Percentiles rank a stretch among this genome's conserved stretches.
Evolutionary conservation across 2,329 filamentous ascomycete genomes (phyloP).

Genomic region (Iodosphaeria phyllophila): DNA sequence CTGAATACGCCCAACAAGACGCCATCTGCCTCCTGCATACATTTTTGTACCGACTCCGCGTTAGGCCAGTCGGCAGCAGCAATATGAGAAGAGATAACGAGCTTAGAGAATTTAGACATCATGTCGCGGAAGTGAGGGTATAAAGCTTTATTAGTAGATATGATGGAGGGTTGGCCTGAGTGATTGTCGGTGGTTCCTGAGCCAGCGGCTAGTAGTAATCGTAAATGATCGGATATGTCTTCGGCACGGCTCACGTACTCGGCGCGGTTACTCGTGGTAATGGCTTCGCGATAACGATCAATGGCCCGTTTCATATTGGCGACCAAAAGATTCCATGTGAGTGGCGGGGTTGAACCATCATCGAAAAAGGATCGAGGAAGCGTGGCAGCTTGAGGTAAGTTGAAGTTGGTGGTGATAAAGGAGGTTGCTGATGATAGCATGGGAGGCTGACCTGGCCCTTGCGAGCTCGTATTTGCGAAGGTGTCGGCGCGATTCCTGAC

Average conservation of each 20-base stretch:
- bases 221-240: constrained; percentile 91
- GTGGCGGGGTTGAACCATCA: constrained; percentile 57
- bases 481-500: constrained; percentile 38
- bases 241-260: constrained; percentile 92
- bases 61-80: constrained; percentile 92
- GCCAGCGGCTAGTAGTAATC: constrained; percentile 81
- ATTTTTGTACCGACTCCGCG: constrained; percentile 85
- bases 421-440: constrained; percentile 41
- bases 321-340: constrained; percentile 80
- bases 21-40: constrained; percentile 90
- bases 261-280: constrained; percentile 63
- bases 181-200: constrained; percentile 98
- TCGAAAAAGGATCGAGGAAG: constrained; percentile 80
- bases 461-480: constrained; percentile 25
- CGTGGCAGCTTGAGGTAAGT: constrained; percentile 35
- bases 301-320: constrained; percentile 86
- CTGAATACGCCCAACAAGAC: constrained; percentile 87
- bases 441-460: constrained; percentile 20
- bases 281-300: constrained; percentile 77
- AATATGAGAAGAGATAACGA: constrained; percentile 95
- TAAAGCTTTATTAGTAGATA: constrained; percentile 90
- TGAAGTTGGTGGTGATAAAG: constrained; percentile 39
- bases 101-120: constrained; percentile 99
- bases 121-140: constrained; percentile 97
- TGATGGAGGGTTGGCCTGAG: constrained; percentile 96